These are phyloP conservation scores for Microdochium trichocladiopsis DNA, from an alignment of 2,329 filamentous ascomycete genomes.

Conservation along the genomic window DNA sequence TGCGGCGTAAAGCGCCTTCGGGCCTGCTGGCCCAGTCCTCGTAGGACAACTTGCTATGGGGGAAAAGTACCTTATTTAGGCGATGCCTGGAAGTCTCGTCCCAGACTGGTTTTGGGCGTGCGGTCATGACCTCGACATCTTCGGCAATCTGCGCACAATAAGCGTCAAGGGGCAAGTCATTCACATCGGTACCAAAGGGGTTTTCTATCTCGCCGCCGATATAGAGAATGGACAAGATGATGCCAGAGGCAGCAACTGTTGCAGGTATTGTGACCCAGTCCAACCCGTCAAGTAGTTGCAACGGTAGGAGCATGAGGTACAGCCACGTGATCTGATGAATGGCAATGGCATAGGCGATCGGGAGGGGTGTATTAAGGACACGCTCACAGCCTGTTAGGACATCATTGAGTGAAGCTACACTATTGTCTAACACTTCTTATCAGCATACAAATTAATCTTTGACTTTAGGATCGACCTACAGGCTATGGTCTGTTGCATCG, in stretches of 20 bases:
- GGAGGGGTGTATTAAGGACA: constrained; percentile 74
- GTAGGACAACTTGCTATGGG: constrained; percentile 25
- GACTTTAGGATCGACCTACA: constrained; percentile 24
- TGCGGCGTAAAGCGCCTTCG: constrained; percentile 15
- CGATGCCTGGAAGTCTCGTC: constrained; percentile 25
- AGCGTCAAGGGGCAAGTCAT: constrained; percentile 69
- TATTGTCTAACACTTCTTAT: too few species aligned
- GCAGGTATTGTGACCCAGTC: constrained; percentile 73
- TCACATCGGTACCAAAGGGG: constrained; percentile 77
- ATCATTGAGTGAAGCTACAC: constrained; percentile 61
- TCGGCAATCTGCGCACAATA: constrained; percentile 69
- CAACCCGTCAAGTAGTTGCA: constrained; percentile 63
- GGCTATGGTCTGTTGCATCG: constrained; percentile 52
- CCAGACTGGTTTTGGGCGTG: constrained; percentile 47
- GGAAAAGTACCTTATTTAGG: constrained; percentile 43
- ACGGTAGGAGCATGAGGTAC: constrained; percentile 73
- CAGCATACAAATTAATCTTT: constrained; percentile 15
- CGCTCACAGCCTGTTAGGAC: constrained; percentile 67
- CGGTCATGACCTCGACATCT: constrained; percentile 69
- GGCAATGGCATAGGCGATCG: constrained; percentile 75
- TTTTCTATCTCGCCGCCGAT: constrained; percentile 83
- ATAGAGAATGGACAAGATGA: constrained; percentile 67
- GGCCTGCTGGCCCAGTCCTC: constrained; percentile 17
- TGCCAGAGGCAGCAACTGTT: constrained; percentile 66
- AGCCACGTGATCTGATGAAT: constrained; percentile 84